phyloP scores from a whole-genome alignment of 2,329 filamentous ascomycete genomes.

The Teratosphaeria epicoccoides region DNA sequence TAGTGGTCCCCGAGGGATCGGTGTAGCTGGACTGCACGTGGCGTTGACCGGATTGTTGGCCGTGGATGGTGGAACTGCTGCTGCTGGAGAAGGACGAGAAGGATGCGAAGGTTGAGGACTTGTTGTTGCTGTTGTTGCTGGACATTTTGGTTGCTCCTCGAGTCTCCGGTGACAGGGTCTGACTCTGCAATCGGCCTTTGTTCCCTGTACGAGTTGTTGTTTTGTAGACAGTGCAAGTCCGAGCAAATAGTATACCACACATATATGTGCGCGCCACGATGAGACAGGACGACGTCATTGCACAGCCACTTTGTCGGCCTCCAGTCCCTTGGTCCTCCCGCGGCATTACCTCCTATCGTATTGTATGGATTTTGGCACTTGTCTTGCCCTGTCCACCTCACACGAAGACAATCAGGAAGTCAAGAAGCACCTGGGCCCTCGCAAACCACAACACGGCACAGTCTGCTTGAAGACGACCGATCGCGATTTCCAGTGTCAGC shows the following conservation, averaged over 20 bases:
- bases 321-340: too few species aligned
- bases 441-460: too few species aligned
- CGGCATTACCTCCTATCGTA: too few species aligned
- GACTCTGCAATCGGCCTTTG: neutral
- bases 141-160: neutral
- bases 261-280: neutral
- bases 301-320: neutral
- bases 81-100: slow-evolving; percentile 15
- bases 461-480: too few species aligned
- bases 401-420: too few species aligned
- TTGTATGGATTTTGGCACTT: too few species aligned
- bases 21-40: slow-evolving; percentile 15
- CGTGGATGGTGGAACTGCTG: slow-evolving; percentile 13
- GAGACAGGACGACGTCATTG: neutral
- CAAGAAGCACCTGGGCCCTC: too few species aligned
- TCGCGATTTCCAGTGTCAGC: too few species aligned
- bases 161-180: too few species aligned
- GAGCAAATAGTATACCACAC: too few species aligned
- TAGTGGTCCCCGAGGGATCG: slow-evolving; percentile 19
- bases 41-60: slow-evolving; percentile 16
- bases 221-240: neutral
- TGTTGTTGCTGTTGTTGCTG: slow-evolving; percentile 2
- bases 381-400: too few species aligned
- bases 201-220: neutral
- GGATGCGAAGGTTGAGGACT: slow-evolving; percentile 12